Evolutionary conservation across 2,329 filamentous ascomycete species (phyloP).

Genomic region (Nemania sp.): DNA sequence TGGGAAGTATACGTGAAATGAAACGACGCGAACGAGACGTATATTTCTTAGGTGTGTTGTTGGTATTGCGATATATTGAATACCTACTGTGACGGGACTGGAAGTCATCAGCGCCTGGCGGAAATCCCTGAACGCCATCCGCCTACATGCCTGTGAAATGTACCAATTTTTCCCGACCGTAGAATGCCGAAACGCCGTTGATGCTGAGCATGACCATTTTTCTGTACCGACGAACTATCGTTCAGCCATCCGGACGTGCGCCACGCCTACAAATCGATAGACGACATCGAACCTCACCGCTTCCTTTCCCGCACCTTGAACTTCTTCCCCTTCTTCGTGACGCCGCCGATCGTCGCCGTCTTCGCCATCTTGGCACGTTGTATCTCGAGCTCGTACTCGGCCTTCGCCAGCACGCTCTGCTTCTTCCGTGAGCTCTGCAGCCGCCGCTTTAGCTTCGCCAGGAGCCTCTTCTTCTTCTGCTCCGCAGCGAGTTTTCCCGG

Average conservation of each 20-base stretch:
- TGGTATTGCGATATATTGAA: not conserved
- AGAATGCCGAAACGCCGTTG: conserved; percentile 20
- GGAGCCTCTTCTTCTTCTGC: conserved; percentile 49
- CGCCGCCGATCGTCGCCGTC: conserved; percentile 62
- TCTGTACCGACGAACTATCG: not conserved
- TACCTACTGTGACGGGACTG: too few relatives aligned
- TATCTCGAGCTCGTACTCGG: conserved; percentile 61
- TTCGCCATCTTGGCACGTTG: conserved; percentile 69
- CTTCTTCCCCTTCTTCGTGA: conserved; percentile 65
- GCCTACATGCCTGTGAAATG: conserved; percentile 15
- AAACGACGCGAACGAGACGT: conserved; percentile 2
- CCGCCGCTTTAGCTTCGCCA: conserved; percentile 52
- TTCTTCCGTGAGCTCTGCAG: conserved; percentile 58
- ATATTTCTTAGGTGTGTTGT: not conserved
- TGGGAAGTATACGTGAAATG: conserved; percentile 6
- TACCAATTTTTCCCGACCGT: conserved; percentile 16
- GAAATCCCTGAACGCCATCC: conserved; percentile 21
- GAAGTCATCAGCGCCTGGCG: conserved; percentile 3
- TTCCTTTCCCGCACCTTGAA: conserved; percentile 67
- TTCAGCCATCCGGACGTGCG: not conserved
- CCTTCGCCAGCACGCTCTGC: conserved; percentile 57
- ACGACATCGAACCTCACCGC: conserved; percentile 47
- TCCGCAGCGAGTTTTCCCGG: conserved; percentile 44
- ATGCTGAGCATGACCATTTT: conserved; percentile 6
- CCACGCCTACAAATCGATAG: too few relatives aligned